Evolutionary conservation across 257 asterid species (phyloP), one percentile per base, ranked within the genome.

Genomic region (Nemophila menziesii): DNA sequence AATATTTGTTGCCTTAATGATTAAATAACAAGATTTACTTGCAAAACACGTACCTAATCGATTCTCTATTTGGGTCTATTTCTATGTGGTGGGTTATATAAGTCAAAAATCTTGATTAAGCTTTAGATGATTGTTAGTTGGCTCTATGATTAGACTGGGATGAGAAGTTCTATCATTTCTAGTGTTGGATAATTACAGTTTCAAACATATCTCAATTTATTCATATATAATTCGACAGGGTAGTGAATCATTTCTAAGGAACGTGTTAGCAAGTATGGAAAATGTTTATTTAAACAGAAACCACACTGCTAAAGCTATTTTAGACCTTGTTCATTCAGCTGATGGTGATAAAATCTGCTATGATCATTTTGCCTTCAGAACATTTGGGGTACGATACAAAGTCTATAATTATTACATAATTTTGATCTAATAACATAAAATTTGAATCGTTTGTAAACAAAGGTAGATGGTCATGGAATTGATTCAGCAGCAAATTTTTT

Each of bases 301-400:
- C 29, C 94, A 95, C 11, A 80, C 92, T 1, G 96, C 96, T 5
- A 79, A 81, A 51, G 66, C 84, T 27, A 76, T 90, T 36, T 56
- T 84, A 77, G 83, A 84, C 51, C 83, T 78, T 23, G 83, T 90
- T 63, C 70, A 52, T 49, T 80, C 98, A 0, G 75, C 46, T 33
- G 92, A 70, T 48, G 74, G 56, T 23, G 79, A 76, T 54, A 77
- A 49, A 27, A 72, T 84, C 50, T 84, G 81, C 60, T 84, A 89
- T 46, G 98, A 89, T 70, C 98, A 90, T 63, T 70, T 84, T 29
- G 94, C 98, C 44, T 89, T 75, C 45, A 59, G 94, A 64, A 80
- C 94, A 0, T 85, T 84, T 48, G 96, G 94, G 80, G 96, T 90
- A 66, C 19, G 8, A 14, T 14, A 3, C 36, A 29, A 29, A 29